Evolutionary conservation across 768 basidiomycete genomes (phyloP).

Genomic region (Suillus lakei): DNA sequence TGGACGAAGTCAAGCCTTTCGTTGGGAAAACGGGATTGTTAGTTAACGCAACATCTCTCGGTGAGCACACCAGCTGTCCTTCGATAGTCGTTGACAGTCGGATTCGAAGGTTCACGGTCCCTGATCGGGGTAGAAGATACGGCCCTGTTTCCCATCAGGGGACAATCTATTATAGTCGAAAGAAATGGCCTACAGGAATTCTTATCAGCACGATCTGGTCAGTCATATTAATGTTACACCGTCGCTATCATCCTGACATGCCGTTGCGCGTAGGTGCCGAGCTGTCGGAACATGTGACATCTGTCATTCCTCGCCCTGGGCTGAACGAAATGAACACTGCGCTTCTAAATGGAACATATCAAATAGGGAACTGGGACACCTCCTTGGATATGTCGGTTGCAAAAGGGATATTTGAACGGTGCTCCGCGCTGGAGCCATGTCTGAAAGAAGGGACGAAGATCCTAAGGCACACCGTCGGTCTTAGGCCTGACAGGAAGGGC

Average conservation of each 20-base stretch:
- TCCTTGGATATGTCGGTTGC: constrained; percentile 48
- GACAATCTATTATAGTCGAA: constrained; percentile 81
- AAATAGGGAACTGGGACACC: constrained; percentile 53
- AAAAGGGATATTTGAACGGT: constrained; percentile 51
- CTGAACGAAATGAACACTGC: constrained; percentile 43
- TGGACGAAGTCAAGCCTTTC: constrained; percentile 51
- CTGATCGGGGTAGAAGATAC: constrained; percentile 84
- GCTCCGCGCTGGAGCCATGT: constrained; percentile 42
- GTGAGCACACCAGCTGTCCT: constrained; percentile 29
- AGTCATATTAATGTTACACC: constrained; percentile 11
- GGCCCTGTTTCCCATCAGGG: constrained; percentile 73
- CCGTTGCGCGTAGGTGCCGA: not conserved
- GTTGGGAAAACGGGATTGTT: constrained; percentile 43
- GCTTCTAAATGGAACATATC: constrained; percentile 63
- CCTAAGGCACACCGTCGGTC: constrained; percentile 58
- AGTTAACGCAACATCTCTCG: constrained; percentile 61
- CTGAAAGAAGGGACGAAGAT: constrained; percentile 45
- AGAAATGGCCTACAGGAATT: constrained; percentile 61
- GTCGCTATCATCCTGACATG: not conserved
- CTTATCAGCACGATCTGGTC: constrained; percentile 31
- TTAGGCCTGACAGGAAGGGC: constrained; percentile 58
- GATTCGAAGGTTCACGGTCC: constrained; percentile 58
- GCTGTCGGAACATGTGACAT: constrained; percentile 39
- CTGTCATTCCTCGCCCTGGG: constrained; percentile 67
- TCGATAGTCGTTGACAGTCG: not conserved